Percentiles rank a stretch among this genome's conserved stretches.
Conservation (phyloP, 768 basidiomycete genomes). For the Termitomyces sp. region DNA sequence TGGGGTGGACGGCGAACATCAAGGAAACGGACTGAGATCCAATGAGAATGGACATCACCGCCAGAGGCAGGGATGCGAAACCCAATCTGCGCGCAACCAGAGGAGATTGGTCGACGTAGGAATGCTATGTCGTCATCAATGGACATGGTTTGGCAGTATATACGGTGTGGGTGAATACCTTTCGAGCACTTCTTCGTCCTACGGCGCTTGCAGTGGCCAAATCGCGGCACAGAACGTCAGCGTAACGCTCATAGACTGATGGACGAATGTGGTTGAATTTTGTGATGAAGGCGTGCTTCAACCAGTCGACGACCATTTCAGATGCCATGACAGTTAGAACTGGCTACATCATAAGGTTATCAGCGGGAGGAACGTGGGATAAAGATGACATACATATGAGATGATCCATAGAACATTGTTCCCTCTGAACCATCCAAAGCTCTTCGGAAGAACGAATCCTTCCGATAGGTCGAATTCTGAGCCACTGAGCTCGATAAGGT, state of each 20-base stretch:
- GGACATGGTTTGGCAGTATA: background rate
- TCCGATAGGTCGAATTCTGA: slow-evolving; percentile 79
- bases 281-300: slow-evolving; percentile 98
- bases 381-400: slow-evolving; percentile 60
- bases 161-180: slow-evolving; percentile 35
- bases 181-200: slow-evolving; percentile 61
- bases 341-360: slow-evolving; percentile 45
- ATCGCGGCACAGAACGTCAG: slow-evolving; percentile 92
- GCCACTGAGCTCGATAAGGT: slow-evolving; percentile 90
- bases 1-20: slow-evolving; percentile 45
- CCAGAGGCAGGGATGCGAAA: slow-evolving; percentile 88
- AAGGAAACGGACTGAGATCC: slow-evolving; percentile 66
- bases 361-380: background rate
- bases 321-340: slow-evolving; percentile 86
- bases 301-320: slow-evolving; percentile 95
- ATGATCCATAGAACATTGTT: slow-evolving; percentile 81
- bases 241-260: slow-evolving; percentile 91
- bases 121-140: slow-evolving; percentile 43
- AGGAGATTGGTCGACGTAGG: slow-evolving; percentile 94
- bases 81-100: slow-evolving; percentile 90
- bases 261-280: slow-evolving; percentile 99
- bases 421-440: slow-evolving; percentile 81
- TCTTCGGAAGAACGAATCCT: slow-evolving; percentile 71
- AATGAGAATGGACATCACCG: slow-evolving; percentile 74
- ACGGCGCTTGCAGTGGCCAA: slow-evolving; percentile 74